phyloP scores from a whole-genome alignment of 805 yeast species.

The Wickerhamiella slavikovae region DNA sequence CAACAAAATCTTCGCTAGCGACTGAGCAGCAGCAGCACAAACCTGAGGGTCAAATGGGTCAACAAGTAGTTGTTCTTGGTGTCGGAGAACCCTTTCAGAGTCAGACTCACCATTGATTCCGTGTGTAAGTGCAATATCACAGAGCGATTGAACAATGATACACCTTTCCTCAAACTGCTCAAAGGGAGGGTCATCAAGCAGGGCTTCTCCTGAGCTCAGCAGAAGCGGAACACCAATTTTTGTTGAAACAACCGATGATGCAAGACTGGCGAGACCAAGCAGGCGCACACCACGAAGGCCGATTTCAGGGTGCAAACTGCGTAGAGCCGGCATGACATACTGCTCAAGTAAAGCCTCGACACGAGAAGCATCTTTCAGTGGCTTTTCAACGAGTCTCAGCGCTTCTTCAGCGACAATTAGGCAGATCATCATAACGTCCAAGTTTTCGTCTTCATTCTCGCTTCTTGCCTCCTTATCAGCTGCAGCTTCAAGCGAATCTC shows the following conservation, averaged over 20 bases:
- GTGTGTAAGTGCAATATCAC: background rate
- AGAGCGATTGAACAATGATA: background rate
- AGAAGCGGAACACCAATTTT: background rate
- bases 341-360: conserved; percentile 15
- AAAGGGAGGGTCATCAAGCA: conserved; percentile 24
- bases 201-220: no score
- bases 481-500: conserved; percentile 42
- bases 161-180: conserved; percentile 28
- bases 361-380: background rate
- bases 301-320: conserved; percentile 31
- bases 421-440: background rate
- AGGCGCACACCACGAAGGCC: conserved; percentile 51
- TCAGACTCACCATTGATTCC: background rate
- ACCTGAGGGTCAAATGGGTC: conserved; percentile 31
- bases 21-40: conserved; percentile 71
- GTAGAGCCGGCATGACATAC: conserved; percentile 62
- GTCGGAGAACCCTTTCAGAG: background rate
- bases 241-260: conserved; percentile 4
- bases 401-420: conserved; percentile 6
- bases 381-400: conserved; percentile 1
- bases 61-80: conserved; percentile 10
- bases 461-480: conserved; percentile 8
- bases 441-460: background rate
- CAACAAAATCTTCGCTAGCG: conserved; percentile 60
- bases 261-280: conserved; percentile 57